Percentiles rank a stretch among this genome's conserved stretches.
Evolutionary conservation across 176 grass and related monocot genomes (phyloP).

Genomic region (Alopecurus myosuroides): DNA sequence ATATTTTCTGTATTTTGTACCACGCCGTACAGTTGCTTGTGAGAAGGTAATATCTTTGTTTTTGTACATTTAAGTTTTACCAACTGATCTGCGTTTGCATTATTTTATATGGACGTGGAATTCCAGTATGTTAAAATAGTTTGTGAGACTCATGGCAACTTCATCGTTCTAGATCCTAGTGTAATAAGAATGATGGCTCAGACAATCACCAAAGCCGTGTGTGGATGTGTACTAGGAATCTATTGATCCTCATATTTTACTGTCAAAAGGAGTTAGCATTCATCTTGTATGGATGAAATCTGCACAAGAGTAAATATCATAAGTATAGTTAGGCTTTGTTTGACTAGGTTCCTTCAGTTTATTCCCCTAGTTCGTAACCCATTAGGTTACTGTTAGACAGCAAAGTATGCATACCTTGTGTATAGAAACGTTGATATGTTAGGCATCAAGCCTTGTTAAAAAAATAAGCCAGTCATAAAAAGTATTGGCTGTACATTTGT

Average conservation of each 20-base stretch:
- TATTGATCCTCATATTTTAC: not conserved
- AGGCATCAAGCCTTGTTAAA: not conserved
- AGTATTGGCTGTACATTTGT: not conserved
- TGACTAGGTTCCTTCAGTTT: not conserved
- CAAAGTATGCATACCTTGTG: not conserved
- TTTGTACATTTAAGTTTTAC: not conserved
- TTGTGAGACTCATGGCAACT: not conserved
- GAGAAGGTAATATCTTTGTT: conserved; percentile 61
- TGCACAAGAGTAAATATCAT: not conserved
- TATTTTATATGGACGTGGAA: not conserved
- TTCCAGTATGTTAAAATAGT: conserved; percentile 2
- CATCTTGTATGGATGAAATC: not conserved
- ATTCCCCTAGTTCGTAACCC: not conserved
- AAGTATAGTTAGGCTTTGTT: conserved; percentile 9
- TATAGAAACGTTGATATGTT: not conserved
- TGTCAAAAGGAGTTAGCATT: not conserved
- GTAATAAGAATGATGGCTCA: not conserved
- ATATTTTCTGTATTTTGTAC: conserved; percentile 84
- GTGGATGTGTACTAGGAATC: not conserved
- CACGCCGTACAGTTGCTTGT: conserved; percentile 72
- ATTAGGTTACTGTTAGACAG: not conserved
- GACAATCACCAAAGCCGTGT: not conserved
- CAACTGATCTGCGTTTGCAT: not conserved
- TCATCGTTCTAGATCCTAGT: not conserved
- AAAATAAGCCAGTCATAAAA: not conserved